Base-by-base conservation (phyloP, 2,329 filamentous ascomycete genomes). In the Sclerotinia borealis region DNA sequence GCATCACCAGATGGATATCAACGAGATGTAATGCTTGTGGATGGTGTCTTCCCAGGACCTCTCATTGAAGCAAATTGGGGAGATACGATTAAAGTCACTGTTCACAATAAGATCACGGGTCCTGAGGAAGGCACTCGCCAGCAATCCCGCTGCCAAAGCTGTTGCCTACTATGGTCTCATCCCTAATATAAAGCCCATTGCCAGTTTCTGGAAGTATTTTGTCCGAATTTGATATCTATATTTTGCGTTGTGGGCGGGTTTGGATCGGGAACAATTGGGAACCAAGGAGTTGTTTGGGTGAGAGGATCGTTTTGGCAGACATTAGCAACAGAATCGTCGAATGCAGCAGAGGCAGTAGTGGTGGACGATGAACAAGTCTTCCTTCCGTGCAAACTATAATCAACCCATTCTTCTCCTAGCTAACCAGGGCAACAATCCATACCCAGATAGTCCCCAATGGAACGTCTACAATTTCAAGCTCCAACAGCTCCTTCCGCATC, bases 71-170 rank as follows among this genome's bases (percentile, higher is more conserved):
- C 75, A 5, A 75, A 76, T 59, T 76, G 72, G 69, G 75, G 74
- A 10, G 75, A 77, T 59, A 71, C 63, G 2, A 80, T 86, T 58
- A 77, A 89, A 61, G 84, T 91, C 45, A 86, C 85, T 36, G 81
- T 93, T 63, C 81, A 84, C 75, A 95, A 95, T 75, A 82, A 85
- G 58, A 83, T 92, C 13, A 82, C 77, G 13, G 74, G 71, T 34
- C 68, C 69, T 25, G 61, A 68, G 41, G 72, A 76, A 65, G 70
- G 73, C 10, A 3, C 67, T 77, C 1, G 70, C 78, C 2, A 76
- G 73, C 25, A 79, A 83, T 49, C 80, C 79, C 1, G 70, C 80
- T 59, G 85, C 82, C 4, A 71, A 83, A 1, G 88, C 86, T 0
- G 83, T 81, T 10, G 79, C 90, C 43, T 88, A 87, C 75, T 91